phyloP scores from a whole-genome alignment of 345 rosid species.

The Syzygium oleosum region DNA sequence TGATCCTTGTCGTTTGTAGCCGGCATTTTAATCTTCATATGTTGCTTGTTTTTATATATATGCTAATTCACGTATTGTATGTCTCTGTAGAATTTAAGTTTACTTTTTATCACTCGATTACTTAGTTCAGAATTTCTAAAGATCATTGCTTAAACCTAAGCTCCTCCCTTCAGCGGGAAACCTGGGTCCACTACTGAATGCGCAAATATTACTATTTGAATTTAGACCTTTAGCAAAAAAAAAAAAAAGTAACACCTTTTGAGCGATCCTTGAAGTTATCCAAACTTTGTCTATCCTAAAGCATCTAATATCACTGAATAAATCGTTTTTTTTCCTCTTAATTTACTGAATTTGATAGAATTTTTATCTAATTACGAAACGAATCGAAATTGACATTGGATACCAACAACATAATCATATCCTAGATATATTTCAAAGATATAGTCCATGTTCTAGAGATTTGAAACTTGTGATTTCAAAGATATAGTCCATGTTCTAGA shows the following conservation, averaged over 20 bases:
- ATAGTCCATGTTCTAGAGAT: background rate
- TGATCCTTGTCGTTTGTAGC: background rate
- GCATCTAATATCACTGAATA: background rate
- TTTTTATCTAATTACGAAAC: background rate
- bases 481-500: background rate
- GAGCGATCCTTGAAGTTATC: background rate
- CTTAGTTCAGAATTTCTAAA: background rate
- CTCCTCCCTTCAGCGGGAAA: background rate
- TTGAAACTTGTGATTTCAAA: background rate
- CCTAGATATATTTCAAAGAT: background rate
- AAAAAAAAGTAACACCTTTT: background rate
- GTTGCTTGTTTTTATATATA: background rate
- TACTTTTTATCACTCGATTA: background rate
- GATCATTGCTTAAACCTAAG: background rate
- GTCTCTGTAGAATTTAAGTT: background rate
- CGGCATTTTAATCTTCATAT: background rate
- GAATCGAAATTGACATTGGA: background rate
- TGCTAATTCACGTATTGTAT: background rate
- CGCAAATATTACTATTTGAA: background rate
- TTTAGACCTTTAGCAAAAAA: accelerated
- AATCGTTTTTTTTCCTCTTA: background rate
- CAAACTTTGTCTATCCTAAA: background rate
- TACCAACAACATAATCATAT: background rate
- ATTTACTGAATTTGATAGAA: background rate
- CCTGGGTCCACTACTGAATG: background rate